Evolutionary conservation across 164 flowering plant species (phyloP).

Genomic region (Vitis cinerea): DNA sequence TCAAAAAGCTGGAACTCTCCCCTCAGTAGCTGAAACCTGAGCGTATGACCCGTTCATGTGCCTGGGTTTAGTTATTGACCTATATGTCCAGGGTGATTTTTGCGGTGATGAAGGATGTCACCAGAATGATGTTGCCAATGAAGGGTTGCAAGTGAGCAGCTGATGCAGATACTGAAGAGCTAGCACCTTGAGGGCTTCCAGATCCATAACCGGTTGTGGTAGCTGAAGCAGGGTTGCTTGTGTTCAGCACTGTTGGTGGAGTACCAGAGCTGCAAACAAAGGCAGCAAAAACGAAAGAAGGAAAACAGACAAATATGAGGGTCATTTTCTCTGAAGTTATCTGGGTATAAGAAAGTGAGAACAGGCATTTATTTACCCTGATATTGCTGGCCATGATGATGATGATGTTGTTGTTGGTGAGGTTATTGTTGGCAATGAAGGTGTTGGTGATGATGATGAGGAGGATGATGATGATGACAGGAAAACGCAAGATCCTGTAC

Average conservation of each 20-base stretch:
- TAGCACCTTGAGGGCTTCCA: slow-evolving; percentile 39
- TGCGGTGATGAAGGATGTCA: slow-evolving; percentile 26
- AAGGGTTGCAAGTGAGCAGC: slow-evolving; percentile 22
- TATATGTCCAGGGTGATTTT: slow-evolving; percentile 16
- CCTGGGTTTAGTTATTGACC: background rate
- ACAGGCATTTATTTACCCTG: slow-evolving; percentile 18
- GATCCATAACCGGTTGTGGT: slow-evolving; percentile 36
- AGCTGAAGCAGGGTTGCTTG: slow-evolving; percentile 42
- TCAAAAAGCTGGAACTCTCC: background rate
- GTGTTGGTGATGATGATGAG: slow-evolving; percentile 17
- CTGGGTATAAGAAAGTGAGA: too few species aligned
- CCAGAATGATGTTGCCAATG: slow-evolving; percentile 21
- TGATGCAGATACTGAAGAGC: slow-evolving; percentile 32
- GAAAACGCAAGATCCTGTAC: slow-evolving; percentile 68
- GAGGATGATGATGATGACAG: slow-evolving; percentile 44
- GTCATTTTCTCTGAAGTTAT: too few species aligned
- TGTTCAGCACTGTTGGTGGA: slow-evolving; percentile 41
- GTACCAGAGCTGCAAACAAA: slow-evolving; percentile 35
- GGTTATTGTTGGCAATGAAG: slow-evolving; percentile 10
- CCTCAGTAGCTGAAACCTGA: background rate
- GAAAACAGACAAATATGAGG: too few species aligned
- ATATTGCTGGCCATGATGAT: slow-evolving; percentile 10
- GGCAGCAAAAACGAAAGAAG: background rate
- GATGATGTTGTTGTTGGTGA: slow-evolving; percentile 16
- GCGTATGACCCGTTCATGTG: background rate